Evolutionary conservation across 371 early-diverging fungal species (phyloP).

Genomic region (Cokeromyces recurvatus): DNA sequence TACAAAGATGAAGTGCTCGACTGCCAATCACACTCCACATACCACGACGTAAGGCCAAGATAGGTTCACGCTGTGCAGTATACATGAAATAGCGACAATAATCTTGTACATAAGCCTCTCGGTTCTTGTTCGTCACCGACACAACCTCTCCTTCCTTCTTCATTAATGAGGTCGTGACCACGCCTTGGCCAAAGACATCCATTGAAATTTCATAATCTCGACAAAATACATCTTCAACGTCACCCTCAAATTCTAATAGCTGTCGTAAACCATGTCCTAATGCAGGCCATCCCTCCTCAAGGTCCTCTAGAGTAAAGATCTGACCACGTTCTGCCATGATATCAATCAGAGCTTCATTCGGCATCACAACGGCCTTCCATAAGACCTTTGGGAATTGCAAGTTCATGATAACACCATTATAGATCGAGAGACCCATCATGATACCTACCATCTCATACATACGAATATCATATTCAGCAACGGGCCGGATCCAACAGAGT

Average conservation of each 20-base stretch:
- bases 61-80: slow-evolving; percentile 59
- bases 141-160: slow-evolving; percentile 50
- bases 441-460: slow-evolving; percentile 89
- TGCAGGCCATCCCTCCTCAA: slow-evolving; percentile 51
- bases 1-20: slow-evolving; percentile 31
- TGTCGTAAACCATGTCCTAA: slow-evolving; percentile 65
- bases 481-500: slow-evolving; percentile 85
- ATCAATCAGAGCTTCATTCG: slow-evolving; percentile 37
- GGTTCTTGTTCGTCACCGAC: slow-evolving; percentile 75
- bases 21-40: slow-evolving; percentile 72
- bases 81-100: slow-evolving; percentile 67
- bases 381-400: slow-evolving; percentile 91
- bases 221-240: slow-evolving; percentile 82
- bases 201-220: slow-evolving; percentile 79
- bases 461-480: slow-evolving; percentile 23
- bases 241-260: slow-evolving; percentile 68
- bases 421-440: slow-evolving; percentile 90
- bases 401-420: slow-evolving; percentile 89
- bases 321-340: slow-evolving; percentile 10
- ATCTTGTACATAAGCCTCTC: slow-evolving; percentile 71
- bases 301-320: slow-evolving; percentile 52
- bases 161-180: slow-evolving; percentile 64
- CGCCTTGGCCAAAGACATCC: slow-evolving; percentile 67
- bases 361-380: slow-evolving; percentile 55
- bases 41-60: slow-evolving; percentile 67